phyloP scores from a whole-genome alignment of 306 rosid genomes.

The Canavalia ensiformis region DNA sequence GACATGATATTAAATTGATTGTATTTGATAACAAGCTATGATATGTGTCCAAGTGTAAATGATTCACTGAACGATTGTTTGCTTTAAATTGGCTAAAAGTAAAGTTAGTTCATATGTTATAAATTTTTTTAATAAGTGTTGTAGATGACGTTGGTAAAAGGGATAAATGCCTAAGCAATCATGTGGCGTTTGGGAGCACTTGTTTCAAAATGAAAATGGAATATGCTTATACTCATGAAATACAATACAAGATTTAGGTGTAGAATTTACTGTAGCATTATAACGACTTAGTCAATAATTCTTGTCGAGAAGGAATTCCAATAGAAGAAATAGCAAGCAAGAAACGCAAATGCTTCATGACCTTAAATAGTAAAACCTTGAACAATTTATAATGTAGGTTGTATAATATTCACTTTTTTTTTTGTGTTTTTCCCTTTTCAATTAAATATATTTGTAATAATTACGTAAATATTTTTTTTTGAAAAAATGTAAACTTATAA shows the following conservation, averaged over 20 bases:
- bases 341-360: not conserved
- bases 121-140: not conserved
- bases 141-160: too few species aligned
- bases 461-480: too few species aligned
- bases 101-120: not conserved
- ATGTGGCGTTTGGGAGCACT: constrained; percentile 16
- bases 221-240: not conserved
- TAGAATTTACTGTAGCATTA: not conserved
- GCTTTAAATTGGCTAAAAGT: not conserved
- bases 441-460: too few species aligned
- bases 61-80: not conserved
- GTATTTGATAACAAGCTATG: not conserved
- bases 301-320: not conserved
- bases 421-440: too few species aligned
- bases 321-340: not conserved
- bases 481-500: too few species aligned
- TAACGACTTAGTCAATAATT: not conserved
- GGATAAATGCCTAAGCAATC: not conserved
- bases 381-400: too few species aligned
- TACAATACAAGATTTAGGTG: not conserved
- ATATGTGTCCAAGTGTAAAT: not conserved
- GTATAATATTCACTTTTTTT: too few species aligned
- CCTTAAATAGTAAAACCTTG: too few species aligned
- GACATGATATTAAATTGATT: not conserved
- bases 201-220: not conserved